phyloP scores from a whole-genome alignment of 768 basidiomycete genomes.

The Tricholoma bakamatsutake region DNA sequence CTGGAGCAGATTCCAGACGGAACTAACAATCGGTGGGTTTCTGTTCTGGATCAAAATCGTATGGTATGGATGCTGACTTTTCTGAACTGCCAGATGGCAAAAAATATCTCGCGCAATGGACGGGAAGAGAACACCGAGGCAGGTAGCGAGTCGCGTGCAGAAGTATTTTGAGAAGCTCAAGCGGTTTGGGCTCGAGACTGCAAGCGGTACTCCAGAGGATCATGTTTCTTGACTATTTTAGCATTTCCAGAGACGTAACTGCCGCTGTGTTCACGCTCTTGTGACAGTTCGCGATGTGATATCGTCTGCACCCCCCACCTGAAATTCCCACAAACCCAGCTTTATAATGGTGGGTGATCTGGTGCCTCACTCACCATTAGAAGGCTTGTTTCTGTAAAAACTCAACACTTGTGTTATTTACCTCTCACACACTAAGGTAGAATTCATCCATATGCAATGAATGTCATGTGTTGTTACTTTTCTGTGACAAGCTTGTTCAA shows the following conservation, averaged over 20 bases:
- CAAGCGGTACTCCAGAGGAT: not conserved
- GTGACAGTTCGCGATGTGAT: too few relatives aligned
- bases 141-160: constrained; percentile 86
- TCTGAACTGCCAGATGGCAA: constrained; percentile 48
- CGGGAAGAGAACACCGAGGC: constrained; percentile 68
- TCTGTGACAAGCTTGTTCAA: not conserved
- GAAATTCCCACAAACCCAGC: too few relatives aligned
- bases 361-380: too few relatives aligned
- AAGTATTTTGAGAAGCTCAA: constrained; percentile 86
- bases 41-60: not conserved
- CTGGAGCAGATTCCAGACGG: constrained; percentile 73
- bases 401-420: too few relatives aligned
- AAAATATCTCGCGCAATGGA: constrained; percentile 82
- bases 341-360: too few relatives aligned
- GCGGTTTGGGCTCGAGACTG: constrained; percentile 48
- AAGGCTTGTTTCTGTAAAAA: too few relatives aligned
- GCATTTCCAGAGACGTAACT: constrained; percentile 20
- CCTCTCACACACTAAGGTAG: too few relatives aligned
- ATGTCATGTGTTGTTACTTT: too few relatives aligned
- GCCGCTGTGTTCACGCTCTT: too few relatives aligned
- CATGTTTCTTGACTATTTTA: constrained; percentile 27
- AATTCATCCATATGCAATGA: too few relatives aligned
- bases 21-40: constrained; percentile 62
- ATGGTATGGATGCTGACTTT: constrained; percentile 4
- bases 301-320: too few relatives aligned